Evolutionary conservation across 495 filamentous ascomycete genomes (phyloP), one percentile per base, ranked within the genome.

Genomic region (Hypoxylon lenormandii): DNA sequence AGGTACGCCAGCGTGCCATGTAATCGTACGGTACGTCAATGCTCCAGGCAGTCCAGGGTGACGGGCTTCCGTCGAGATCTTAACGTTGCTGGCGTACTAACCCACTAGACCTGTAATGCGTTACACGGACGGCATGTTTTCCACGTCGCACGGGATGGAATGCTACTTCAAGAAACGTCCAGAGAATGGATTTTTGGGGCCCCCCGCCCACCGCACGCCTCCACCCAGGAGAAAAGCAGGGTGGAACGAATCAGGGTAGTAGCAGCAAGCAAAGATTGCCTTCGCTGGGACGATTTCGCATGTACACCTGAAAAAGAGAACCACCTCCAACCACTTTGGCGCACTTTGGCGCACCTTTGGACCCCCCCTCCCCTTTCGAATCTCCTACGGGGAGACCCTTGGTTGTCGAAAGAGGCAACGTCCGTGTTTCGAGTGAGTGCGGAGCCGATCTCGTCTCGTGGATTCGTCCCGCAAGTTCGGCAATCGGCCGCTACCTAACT

Each of bases 401-500:
- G 28, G 15, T 47, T 56, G 22, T 66, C 68, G 46, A 71, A 66
- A 71, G 58, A 63, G 68, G 68, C 48, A 71, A 71, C 53, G 53
- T 71, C 68, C 68, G 68, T 60, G 68, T 71, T 66, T 71, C 68
- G 52, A 71, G 48, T 63, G 68, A 70, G 58, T 63, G 68, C 68
- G 68, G 68, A 66, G 68, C 68, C 62, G 68, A 71, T 71, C 68
- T 71, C 26, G 68, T 71, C 15, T 45, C 62, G 62, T 66, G 58
- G 52, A 63, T 59, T 66, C 53, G 62, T 63, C 58, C 68, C 68
- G 68, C 62, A 62, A 57, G 40, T 55, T 71, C 68, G 68, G 68
- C 62, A 71, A 66, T 71, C 68, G 68, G 68, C 62, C 68, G 68
- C 68, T 66, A 71, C 68, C 55, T 62, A 66, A 71, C 62, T 71